phyloP scores from a whole-genome alignment of 2,329 filamentous ascomycete species.

The Septoria petroselini region DNA sequence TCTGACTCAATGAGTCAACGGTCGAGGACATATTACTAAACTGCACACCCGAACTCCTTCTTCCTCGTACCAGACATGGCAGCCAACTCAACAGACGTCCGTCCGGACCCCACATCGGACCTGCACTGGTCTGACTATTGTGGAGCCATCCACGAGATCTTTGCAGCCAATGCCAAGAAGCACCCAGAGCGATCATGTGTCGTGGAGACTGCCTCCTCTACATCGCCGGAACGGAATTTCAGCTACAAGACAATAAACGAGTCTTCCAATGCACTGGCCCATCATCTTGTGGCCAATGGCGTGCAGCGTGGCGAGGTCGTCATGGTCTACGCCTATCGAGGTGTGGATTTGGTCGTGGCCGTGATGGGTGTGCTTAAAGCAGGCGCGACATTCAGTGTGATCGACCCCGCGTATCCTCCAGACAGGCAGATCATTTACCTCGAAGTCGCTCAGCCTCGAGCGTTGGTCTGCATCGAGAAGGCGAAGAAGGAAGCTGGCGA shows the following conservation, averaged over 20 bases:
- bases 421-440: slow-evolving; percentile 79
- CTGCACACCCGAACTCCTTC: not conserved
- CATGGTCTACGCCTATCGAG: slow-evolving; percentile 85
- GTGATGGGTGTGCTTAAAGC: slow-evolving; percentile 71
- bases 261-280: slow-evolving; percentile 73
- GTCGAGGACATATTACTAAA: not conserved
- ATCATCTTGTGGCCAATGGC: slow-evolving; percentile 72
- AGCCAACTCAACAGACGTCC: slow-evolving; percentile 31
- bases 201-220: slow-evolving; percentile 59
- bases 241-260: slow-evolving; percentile 86
- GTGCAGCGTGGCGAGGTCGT: slow-evolving; percentile 79
- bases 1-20: slow-evolving; percentile 7
- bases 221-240: slow-evolving; percentile 52
- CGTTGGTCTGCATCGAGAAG: slow-evolving; percentile 69
- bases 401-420: slow-evolving; percentile 81
- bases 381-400: slow-evolving; percentile 59
- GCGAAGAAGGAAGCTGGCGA: slow-evolving; percentile 67
- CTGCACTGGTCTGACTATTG: slow-evolving; percentile 65
- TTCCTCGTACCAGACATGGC: slow-evolving; percentile 25
- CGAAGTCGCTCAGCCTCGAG: slow-evolving; percentile 71
- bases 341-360: slow-evolving; percentile 71
- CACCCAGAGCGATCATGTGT: slow-evolving; percentile 69
- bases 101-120: slow-evolving; percentile 64
- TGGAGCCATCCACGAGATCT: slow-evolving; percentile 69
- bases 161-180: slow-evolving; percentile 61